A percentile compares a stretch with the other conserved stretches of the same genome.
These are phyloP conservation scores for Phylloporus sp. DNA, from an alignment of 768 basidiomycete species.

Conservation along the genomic window DNA sequence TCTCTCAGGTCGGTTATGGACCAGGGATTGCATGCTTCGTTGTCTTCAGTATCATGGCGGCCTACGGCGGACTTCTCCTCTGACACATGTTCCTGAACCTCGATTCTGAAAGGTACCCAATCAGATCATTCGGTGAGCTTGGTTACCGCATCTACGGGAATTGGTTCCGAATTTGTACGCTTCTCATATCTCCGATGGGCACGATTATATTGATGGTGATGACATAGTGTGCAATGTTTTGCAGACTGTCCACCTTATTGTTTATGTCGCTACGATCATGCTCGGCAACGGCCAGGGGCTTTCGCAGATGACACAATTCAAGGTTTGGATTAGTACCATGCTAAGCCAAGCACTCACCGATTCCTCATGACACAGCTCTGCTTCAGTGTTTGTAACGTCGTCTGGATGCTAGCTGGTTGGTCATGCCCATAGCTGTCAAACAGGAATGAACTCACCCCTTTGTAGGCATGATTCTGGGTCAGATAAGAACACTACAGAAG, in stretches of 20 bases:
- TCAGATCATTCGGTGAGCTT: slow-evolving; percentile 47
- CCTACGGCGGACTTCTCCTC: slow-evolving; percentile 51
- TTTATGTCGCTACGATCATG: slow-evolving; percentile 42
- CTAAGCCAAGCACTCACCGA: no score
- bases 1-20: slow-evolving; percentile 57
- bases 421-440: background rate
- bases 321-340: slow-evolving; percentile 28
- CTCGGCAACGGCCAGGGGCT: slow-evolving; percentile 46
- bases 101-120: slow-evolving; percentile 52
- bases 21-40: slow-evolving; percentile 38
- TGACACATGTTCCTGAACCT: slow-evolving; percentile 53
- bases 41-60: slow-evolving; percentile 36
- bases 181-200: background rate
- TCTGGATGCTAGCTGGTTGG: slow-evolving; percentile 39
- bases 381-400: slow-evolving; percentile 52
- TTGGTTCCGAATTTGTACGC: slow-evolving; percentile 36
- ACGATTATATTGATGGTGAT: background rate
- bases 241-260: slow-evolving; percentile 51
- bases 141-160: slow-evolving; percentile 51
- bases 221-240: slow-evolving; percentile 38
- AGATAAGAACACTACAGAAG: slow-evolving; percentile 53
- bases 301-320: slow-evolving; percentile 44
- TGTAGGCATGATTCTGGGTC: slow-evolving; percentile 51
- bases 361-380: slow-evolving; percentile 37
- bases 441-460: background rate